phyloP scores from a whole-genome alignment of 306 rosid genomes.

The Oxytropis ochrocephala region DNA sequence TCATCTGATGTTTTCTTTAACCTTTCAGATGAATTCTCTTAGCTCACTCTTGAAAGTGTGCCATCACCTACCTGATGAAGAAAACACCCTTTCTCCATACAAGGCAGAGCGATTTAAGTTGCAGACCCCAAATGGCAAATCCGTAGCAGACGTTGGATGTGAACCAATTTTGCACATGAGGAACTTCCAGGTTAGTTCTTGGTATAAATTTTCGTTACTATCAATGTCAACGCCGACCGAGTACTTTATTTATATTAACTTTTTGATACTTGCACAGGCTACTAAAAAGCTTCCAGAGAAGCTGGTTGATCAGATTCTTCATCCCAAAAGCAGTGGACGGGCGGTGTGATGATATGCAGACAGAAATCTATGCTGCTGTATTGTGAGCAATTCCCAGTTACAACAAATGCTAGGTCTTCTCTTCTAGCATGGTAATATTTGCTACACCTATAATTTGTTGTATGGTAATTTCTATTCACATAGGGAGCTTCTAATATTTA shows the following conservation, averaged over 20 bases:
- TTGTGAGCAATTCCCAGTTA: constrained; percentile 7
- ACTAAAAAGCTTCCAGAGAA: constrained; percentile 77
- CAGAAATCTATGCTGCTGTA: constrained; percentile 3
- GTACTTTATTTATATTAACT: constrained; percentile 1
- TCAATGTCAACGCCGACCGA: neutral
- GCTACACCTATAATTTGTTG: constrained; percentile 5
- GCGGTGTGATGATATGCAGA: constrained; percentile 9
- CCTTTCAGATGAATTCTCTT: constrained; percentile 87
- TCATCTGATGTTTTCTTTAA: constrained; percentile 22
- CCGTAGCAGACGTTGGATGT: constrained; percentile 90
- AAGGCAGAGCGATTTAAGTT: constrained; percentile 67
- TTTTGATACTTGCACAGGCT: constrained; percentile 48
- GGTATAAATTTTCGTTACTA: neutral
- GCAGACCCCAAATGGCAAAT: constrained; percentile 78
- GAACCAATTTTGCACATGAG: constrained; percentile 98
- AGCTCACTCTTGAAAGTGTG: constrained; percentile 79
- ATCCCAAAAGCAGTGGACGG: constrained; percentile 9
- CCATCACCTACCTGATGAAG: constrained; percentile 52
- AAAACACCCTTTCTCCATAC: constrained; percentile 36
- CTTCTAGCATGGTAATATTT: neutral
- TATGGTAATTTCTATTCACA: neutral
- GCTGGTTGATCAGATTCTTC: constrained; percentile 61
- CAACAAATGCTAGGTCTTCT: neutral
- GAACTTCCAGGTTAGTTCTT: constrained; percentile 73
- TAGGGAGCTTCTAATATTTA: neutral